Percentiles rank a stretch among this genome's conserved stretches.
Evolutionary conservation across 1,139 yeast genomes (phyloP).

Genomic region (Yamadazyma buinensis): DNA sequence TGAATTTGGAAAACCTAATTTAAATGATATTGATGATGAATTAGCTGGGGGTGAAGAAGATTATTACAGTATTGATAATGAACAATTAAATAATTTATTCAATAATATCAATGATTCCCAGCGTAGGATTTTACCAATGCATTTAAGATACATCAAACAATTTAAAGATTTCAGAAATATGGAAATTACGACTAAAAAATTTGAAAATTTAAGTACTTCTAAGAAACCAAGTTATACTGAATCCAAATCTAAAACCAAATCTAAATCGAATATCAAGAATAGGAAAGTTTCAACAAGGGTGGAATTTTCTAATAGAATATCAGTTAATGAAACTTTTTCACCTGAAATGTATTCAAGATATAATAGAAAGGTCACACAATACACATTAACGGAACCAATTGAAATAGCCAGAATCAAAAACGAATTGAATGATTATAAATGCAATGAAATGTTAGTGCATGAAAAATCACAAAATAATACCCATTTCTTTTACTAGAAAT

Average conservation of each 20-base stretch:
- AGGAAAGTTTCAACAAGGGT: conserved; percentile 18
- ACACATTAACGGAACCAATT: conserved; percentile 42
- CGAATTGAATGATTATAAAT: conserved; percentile 50
- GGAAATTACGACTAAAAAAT: conserved; percentile 30
- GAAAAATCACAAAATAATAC: conserved; percentile 49
- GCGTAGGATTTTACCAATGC: conserved; percentile 31
- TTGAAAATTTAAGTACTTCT: conserved; percentile 22
- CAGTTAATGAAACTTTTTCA: conserved; percentile 46
- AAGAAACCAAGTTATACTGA: not conserved
- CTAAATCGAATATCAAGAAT: not conserved
- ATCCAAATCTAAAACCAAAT: conserved; percentile 11
- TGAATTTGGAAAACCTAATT: not conserved
- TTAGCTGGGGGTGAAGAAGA: conserved; percentile 14
- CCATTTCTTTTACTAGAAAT: conserved; percentile 46
- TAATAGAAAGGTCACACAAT: conserved; percentile 51
- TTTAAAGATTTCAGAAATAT: conserved; percentile 34
- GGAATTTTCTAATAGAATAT: conserved; percentile 40
- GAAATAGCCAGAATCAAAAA: conserved; percentile 46
- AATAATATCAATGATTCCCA: conserved; percentile 25
- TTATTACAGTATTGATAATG: conserved; percentile 21
- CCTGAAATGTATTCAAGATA: conserved; percentile 47
- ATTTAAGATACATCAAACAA: conserved; percentile 37
- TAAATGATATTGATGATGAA: conserved; percentile 5
- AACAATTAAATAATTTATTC: conserved; percentile 28
- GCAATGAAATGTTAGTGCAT: conserved; percentile 55